A percentile compares a stretch with the other conserved stretches of the same genome.
These are phyloP conservation scores for Entomortierella lignicola DNA, from an alignment of 192 early-diverging fungal genomes.

Conservation along the genomic window DNA sequence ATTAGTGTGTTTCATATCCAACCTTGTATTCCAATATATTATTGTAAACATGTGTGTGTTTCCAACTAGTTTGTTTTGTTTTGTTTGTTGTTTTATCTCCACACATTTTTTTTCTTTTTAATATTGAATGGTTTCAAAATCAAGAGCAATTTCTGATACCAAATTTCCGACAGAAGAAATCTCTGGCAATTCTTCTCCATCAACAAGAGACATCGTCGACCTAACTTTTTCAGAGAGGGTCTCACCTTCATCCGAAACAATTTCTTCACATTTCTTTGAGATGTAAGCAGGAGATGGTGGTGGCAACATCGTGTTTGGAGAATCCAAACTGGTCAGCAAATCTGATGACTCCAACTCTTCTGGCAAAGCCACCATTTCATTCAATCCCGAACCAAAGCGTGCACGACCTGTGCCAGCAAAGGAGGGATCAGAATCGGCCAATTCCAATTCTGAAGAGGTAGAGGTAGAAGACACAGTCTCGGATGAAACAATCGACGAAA, in stretches of 20 bases:
- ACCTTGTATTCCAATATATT: no score
- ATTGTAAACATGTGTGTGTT: no score
- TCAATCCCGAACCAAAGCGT: neutral
- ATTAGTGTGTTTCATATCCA: no score
- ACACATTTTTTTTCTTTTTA: constrained; percentile 2
- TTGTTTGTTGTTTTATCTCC: neutral
- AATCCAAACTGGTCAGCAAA: neutral
- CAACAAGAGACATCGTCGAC: neutral
- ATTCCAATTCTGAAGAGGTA: constrained; percentile 3
- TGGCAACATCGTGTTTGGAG: neutral
- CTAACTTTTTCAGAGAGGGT: constrained; percentile 2
- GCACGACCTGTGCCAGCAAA: neutral
- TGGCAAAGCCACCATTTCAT: neutral
- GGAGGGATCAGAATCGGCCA: neutral
- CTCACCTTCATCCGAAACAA: neutral
- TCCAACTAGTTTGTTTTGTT: no score
- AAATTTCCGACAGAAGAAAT: constrained; percentile 26
- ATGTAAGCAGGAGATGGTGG: constrained; percentile 31
- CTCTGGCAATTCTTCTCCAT: constrained; percentile 14
- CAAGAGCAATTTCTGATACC: constrained; percentile 14
- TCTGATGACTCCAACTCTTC: neutral
- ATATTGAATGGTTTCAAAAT: constrained; percentile 20
- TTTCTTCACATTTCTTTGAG: constrained; percentile 10
- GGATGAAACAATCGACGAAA: constrained; percentile 25
- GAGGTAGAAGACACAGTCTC: constrained; percentile 28